Evolutionary conservation across 2,329 filamentous ascomycete genomes (phyloP).

Genomic region (Malbranchea zuffiana): DNA sequence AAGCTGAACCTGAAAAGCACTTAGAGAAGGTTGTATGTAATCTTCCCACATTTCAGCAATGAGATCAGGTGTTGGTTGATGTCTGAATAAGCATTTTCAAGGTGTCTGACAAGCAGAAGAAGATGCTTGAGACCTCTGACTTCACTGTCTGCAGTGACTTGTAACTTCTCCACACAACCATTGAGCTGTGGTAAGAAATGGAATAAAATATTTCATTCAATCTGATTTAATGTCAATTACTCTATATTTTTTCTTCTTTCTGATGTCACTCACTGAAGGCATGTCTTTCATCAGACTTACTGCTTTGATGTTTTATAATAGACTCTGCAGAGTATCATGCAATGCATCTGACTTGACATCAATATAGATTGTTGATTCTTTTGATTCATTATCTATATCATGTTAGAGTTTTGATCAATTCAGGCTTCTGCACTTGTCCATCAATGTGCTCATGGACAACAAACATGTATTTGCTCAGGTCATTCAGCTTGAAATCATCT

Average conservation of each 20-base stretch:
- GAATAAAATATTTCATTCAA: constrained; percentile 18
- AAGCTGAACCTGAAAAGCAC: constrained; percentile 27
- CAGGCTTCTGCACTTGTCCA: constrained; percentile 12
- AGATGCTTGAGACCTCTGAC: constrained; percentile 17
- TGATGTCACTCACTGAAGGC: constrained; percentile 18
- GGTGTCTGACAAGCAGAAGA: constrained; percentile 20
- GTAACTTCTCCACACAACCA: constrained; percentile 6
- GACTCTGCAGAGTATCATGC: constrained; percentile 23
- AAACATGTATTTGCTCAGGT: constrained; percentile 20
- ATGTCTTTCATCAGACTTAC: constrained; percentile 25
- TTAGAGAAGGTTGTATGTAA: constrained; percentile 30
- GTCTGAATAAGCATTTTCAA: constrained; percentile 19
- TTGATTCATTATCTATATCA: constrained; percentile 18
- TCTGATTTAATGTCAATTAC: constrained; percentile 4
- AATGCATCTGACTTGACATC: constrained; percentile 26
- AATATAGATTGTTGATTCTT: constrained; percentile 19
- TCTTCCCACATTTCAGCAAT: constrained; percentile 22
- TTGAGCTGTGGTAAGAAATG: constrained; percentile 19
- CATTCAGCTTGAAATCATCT: constrained; percentile 13
- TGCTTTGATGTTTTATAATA: constrained; percentile 23
- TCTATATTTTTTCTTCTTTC: neutral
- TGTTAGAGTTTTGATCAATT: constrained; percentile 13
- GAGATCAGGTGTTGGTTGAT: constrained; percentile 19
- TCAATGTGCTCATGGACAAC: constrained; percentile 18
- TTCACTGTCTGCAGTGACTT: neutral